Conservation (phyloP, 73 alveolate species). For the Durusdinium trenchii region DNA sequence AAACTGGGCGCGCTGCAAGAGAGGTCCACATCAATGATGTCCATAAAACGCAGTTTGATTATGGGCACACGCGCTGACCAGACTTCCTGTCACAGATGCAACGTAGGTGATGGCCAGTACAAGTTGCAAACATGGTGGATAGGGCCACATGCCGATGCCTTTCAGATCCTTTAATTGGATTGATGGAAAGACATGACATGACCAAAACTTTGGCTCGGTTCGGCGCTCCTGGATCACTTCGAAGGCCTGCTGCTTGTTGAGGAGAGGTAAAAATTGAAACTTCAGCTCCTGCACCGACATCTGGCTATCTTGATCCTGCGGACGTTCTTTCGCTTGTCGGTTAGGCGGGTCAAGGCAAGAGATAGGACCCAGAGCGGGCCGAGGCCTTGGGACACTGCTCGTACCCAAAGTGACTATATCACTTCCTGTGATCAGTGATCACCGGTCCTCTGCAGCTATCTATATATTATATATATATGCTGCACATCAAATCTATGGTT, state of each 20-base stretch:
- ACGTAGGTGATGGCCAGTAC: not conserved
- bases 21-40: constrained; percentile 63
- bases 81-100: constrained; percentile 29
- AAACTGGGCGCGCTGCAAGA: constrained; percentile 4
- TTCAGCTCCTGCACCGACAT: constrained; percentile 62
- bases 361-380: not conserved
- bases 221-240: constrained; percentile 55
- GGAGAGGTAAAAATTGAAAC: constrained; percentile 39
- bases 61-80: constrained; percentile 87
- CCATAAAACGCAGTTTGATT: constrained; percentile 51
- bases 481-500: too few species aligned
- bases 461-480: too few species aligned
- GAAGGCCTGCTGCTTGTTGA: constrained; percentile 19
- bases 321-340: too few species aligned
- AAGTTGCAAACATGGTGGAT: too few species aligned
- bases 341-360: too few species aligned
- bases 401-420: too few species aligned
- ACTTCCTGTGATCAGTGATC: too few species aligned
- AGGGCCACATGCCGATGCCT: too few species aligned
- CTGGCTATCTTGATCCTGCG: constrained; percentile 76
- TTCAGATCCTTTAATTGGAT: too few species aligned
- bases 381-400: not conserved
- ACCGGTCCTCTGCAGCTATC: too few species aligned
- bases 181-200: too few species aligned
- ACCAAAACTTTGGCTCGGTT: not conserved